Evolutionary conservation across 805 yeast species (phyloP), one percentile per base, ranked within the genome.

Genomic region (Ogataea ganodermae): DNA sequence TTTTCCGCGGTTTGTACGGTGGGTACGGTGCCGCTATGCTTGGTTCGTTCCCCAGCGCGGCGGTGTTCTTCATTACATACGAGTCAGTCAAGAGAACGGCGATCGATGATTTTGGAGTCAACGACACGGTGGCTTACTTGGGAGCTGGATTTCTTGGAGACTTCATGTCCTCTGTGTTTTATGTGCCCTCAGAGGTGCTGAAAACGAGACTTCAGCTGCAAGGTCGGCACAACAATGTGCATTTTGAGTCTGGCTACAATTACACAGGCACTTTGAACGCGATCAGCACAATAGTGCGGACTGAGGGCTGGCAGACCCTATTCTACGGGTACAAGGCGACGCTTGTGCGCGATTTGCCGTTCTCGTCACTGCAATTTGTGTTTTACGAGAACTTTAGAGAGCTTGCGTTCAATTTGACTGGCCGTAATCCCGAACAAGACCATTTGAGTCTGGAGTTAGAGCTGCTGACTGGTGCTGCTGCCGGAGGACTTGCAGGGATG

Each of bases 281-380:
- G 1, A 70, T 85, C 1, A 55, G 60, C 12, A 80, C 88, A 1
- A 84, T 94, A 3, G 68, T 80, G 1, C 69, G 71, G 43, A 69
- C 67, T 0, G 99, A 94, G 69, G 98, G 98, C 9, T 63, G 75
- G 40, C 69, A 75, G 10, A 83, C 97, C 0, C 73, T 94, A 52
- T 86, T 87, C 49, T 89, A 79, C 65, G 99, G 99, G 0, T 94
- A 92, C 69, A 90, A 87, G 65, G 98, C 97, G 22, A 94, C 99
- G 0, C 70, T 94, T 50, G 80, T 86, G 17, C 79, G 99, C 53
- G 99, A 94, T 62, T 70, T 94, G 56, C 99, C 99, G 6, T 94
- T 94, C 67, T 86, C 96, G 56, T 98, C 97, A 1, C 74, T 94
- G 44, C 99, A 94, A 64, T 86, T 94, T 71, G 96, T 98, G 40